Evolutionary conservation across 1,284 basidiomycete species (phyloP), one percentile per base, ranked within the genome.

Genomic region (Tylopilus orsonianus): DNA sequence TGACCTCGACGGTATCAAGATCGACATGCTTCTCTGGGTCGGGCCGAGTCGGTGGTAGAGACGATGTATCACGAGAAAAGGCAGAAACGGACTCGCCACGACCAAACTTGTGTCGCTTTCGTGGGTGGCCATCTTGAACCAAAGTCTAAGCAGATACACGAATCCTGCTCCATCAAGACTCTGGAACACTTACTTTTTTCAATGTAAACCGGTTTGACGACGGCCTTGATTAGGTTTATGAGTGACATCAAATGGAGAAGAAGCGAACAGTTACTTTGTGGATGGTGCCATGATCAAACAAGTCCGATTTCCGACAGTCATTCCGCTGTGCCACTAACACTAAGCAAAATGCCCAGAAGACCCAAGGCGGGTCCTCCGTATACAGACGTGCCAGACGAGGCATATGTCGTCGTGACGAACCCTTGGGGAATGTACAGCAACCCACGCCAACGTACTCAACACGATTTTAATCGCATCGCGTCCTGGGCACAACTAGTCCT

Each of bases 151-250:
- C 0, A 0, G 6, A 35, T 12, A 3, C 4, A 12, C 32, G 38
- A 55, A 13, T 22, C 1, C 24, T n/a, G 7, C 2, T 8, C 5
- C 5, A 16, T 32, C n/a, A n/a, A 41, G 7, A 1, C 14, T 8
- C 6, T 1, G 9, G 0, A 5, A 16, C 7, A 56, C 55, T 39
- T 43, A 77, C 77, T 67, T 80, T 79, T 55, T 72, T 67, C 33
- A 79, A 56, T 2, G 73, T 67, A 6, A 74, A 54, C 78, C 79
- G 80, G 54, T 80, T 81, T 13, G 72, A 71, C 4, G 79, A 81
- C 5, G 75, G 62, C n/a, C 50, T 53, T 20, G 2, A 22, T 14
- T 14, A 1, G n/a, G 22, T 29, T 27, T 29, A 44, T 60, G 9
- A 44, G 39, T 27, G 41, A n/a, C 23, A 38, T 12, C 5, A 41